Evolutionary conservation across 345 rosid genomes (phyloP), one percentile per base, ranked within the genome.

Genomic region (Fremontodendron californicum): DNA sequence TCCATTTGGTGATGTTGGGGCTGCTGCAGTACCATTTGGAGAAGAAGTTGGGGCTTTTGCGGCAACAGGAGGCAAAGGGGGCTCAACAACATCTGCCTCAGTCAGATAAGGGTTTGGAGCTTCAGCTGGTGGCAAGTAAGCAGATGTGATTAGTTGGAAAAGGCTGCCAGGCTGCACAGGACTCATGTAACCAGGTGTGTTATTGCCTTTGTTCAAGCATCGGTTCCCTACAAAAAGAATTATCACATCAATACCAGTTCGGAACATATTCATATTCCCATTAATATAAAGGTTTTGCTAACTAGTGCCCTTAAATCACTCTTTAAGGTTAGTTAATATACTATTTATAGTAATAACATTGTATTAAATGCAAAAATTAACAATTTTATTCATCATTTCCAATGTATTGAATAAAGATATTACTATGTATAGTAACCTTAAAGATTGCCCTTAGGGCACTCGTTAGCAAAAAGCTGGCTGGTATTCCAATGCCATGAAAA

Each of bases 21-120:
- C 18, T 64, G 86, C 58, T 58, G 87, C 35, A 12, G 87, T 18
- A 78, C 71, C 67, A 10, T 46, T 19, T 3, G 84, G 64, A 54
- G 65, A 29, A n/a, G 81, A 27, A 61, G 79, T 4, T n/a, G 86
- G 79, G 43, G 80, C 3, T 69, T 25, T 77, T 6, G 86, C 76
- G 9, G 16, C 4, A 10, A 78, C 77, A 2, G 85, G 54, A 27
- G 97, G 91, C 80, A 93, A 79, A 7, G 98, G 93, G 57, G 94
- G 68, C 83, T 91, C 98, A 0, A 4, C 69, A 5, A 94, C 87
- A 75, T 93, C 97, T 42, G 80, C 66, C n/a, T 76, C 91, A 0
- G 81, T 77, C 63, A 94, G 81, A 51, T 86, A 78, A 1, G 97
- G 96, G 46, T 45, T 78, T 61, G 96, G 98, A 39, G 97, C 90